Conservation (phyloP, 495 filamentous ascomycete species). For the Xylaria curta region DNA sequence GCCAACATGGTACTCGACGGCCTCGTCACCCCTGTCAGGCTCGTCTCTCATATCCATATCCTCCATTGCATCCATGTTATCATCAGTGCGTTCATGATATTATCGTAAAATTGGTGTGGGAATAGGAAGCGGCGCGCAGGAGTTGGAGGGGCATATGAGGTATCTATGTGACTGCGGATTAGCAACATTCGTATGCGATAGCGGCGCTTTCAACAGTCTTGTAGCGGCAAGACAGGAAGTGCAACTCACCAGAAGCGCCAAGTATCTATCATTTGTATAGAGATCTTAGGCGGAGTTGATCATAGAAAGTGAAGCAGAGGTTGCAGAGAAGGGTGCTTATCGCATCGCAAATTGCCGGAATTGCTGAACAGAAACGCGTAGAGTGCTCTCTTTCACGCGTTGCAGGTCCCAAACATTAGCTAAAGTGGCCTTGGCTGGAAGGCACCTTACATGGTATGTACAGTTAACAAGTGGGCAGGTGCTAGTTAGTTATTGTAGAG, state of each 20-base stretch:
- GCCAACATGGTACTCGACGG: not conserved
- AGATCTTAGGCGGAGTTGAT: too few relatives aligned
- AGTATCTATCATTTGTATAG: not conserved
- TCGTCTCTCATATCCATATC: not conserved
- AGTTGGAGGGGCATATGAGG: not conserved
- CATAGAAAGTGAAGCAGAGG: not conserved
- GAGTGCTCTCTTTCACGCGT: conserved; percentile 11
- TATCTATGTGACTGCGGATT: not conserved
- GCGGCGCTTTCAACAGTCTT: not conserved
- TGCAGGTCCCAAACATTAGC: conserved; percentile 6
- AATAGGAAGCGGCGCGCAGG: not conserved
- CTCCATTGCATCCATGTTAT: conserved; percentile 12
- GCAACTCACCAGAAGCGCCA: conserved; percentile 1
- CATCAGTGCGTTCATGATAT: not conserved
- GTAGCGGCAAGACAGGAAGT: not conserved
- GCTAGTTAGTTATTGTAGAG: not conserved
- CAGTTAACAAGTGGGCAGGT: not conserved
- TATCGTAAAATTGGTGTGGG: too few relatives aligned
- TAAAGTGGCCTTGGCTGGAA: conserved; percentile 20
- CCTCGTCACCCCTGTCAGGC: not conserved
- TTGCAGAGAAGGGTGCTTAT: not conserved
- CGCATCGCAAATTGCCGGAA: not conserved
- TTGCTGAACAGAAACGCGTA: conserved; percentile 5
- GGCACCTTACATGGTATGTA: not conserved
- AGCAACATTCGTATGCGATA: not conserved